phyloP scores from a whole-genome alignment of 345 rosid genomes.

The Gossypium arboreum region DNA sequence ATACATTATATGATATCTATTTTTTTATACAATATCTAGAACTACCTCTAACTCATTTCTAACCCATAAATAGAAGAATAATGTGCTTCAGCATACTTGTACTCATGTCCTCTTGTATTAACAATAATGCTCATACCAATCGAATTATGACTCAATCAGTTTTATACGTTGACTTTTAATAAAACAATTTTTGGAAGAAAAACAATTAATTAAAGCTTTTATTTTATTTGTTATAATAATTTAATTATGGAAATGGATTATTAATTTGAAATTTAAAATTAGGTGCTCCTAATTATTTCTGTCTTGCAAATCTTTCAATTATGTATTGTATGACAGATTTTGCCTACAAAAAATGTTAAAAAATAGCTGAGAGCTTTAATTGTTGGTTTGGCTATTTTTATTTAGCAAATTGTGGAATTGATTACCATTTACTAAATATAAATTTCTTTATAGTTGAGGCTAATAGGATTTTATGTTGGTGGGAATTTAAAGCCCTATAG shows the following conservation, averaged over 20 bases:
- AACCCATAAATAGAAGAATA: too few relatives aligned
- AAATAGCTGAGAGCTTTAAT: not conserved
- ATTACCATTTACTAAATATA: too few relatives aligned
- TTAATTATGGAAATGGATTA: not conserved
- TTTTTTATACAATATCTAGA: too few relatives aligned
- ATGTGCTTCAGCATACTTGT: rapidly evolving
- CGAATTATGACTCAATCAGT: too few relatives aligned
- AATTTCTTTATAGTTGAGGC: too few relatives aligned
- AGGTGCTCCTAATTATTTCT: not conserved
- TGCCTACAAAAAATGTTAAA: not conserved
- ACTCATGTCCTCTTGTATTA: too few relatives aligned
- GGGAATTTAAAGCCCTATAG: too few relatives aligned
- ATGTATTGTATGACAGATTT: not conserved
- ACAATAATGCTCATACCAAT: rapidly evolving
- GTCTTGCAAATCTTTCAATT: not conserved
- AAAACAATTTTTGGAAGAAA: not conserved
- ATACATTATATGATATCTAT: too few relatives aligned
- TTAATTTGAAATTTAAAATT: not conserved
- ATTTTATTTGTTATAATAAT: not conserved
- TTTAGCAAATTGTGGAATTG: too few relatives aligned
- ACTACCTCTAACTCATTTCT: rapidly evolving
- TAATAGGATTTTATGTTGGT: too few relatives aligned
- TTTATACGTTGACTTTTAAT: not conserved
- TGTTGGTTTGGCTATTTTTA: too few relatives aligned
- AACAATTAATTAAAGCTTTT: not conserved